phyloP scores from a whole-genome alignment of 352 stramenopile genomes.

The Phytophthora constricta region DNA sequence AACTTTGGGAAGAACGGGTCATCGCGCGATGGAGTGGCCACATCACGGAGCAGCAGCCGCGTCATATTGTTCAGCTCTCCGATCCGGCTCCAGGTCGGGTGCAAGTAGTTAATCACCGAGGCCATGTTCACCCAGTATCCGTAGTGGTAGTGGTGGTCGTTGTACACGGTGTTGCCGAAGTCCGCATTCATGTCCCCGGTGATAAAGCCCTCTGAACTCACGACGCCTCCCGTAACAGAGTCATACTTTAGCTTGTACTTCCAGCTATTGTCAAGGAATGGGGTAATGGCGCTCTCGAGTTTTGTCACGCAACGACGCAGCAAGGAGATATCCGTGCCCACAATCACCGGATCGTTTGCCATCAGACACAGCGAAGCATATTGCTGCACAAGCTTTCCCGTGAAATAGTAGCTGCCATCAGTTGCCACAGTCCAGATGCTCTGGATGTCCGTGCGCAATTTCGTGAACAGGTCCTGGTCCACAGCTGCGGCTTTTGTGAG shows the following conservation, averaged over 20 bases:
- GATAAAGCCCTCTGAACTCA: slow-evolving; percentile 67
- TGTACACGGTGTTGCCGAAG: slow-evolving; percentile 82
- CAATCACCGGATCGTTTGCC: slow-evolving; percentile 70
- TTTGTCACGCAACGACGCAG: slow-evolving; percentile 70
- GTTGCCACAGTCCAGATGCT: slow-evolving; percentile 57
- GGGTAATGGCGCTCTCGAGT: slow-evolving; percentile 56
- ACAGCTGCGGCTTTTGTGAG: slow-evolving; percentile 44
- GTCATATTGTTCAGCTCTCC: slow-evolving; percentile 61
- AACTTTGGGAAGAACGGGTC: slow-evolving; percentile 76
- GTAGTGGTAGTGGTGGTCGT: slow-evolving; percentile 83
- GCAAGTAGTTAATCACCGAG: slow-evolving; percentile 73
- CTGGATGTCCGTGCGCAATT: slow-evolving; percentile 60
- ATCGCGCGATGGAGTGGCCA: slow-evolving; percentile 50
- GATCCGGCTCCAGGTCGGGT: slow-evolving; percentile 64
- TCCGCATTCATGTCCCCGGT: slow-evolving; percentile 62
- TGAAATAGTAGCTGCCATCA: slow-evolving; percentile 78
- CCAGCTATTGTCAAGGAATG: slow-evolving; percentile 74
- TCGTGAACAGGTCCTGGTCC: slow-evolving; percentile 49
- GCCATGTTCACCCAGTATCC: slow-evolving; percentile 77
- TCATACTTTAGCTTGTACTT: slow-evolving; percentile 72
- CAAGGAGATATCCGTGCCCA: slow-evolving; percentile 60
- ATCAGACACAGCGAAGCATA: slow-evolving; percentile 79
- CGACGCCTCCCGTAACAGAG: slow-evolving; percentile 59
- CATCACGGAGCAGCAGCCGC: slow-evolving; percentile 54
- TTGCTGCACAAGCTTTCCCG: slow-evolving; percentile 76